A percentile compares a stretch with the other conserved stretches of the same genome.
These are phyloP conservation scores for Geotrichum klebahnii DNA, from an alignment of 1,139 yeast genomes.

Conservation along the genomic window DNA sequence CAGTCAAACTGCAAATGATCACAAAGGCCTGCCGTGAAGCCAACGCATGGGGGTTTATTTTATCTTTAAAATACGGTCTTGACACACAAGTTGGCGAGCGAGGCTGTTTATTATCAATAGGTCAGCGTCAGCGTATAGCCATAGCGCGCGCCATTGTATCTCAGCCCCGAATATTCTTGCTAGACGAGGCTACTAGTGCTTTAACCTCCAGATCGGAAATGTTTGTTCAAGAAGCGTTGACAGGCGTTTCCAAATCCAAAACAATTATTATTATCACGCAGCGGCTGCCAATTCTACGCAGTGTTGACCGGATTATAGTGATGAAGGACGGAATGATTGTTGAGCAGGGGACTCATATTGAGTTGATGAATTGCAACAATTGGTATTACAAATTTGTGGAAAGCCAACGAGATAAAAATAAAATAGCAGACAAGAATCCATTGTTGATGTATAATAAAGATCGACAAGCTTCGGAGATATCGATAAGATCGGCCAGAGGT, in stretches of 20 bases:
- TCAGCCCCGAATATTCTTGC: slow-evolving; percentile 57
- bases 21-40: slow-evolving; percentile 41
- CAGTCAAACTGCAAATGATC: slow-evolving; percentile 36
- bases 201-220: slow-evolving; percentile 64
- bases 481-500: slow-evolving; percentile 10
- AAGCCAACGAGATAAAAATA: slow-evolving; percentile 35
- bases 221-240: slow-evolving; percentile 48
- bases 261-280: slow-evolving; percentile 77
- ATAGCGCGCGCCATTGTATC: slow-evolving; percentile 75
- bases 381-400: slow-evolving; percentile 39
- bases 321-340: slow-evolving; percentile 43
- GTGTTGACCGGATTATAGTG: slow-evolving; percentile 45
- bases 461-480: slow-evolving; percentile 13
- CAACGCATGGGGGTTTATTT: slow-evolving; percentile 44
- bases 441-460: slow-evolving; percentile 19
- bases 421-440: slow-evolving; percentile 18
- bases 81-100: slow-evolving; percentile 58
- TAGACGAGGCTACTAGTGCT: slow-evolving; percentile 78
- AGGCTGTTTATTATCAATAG: slow-evolving; percentile 60
- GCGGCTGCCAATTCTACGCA: slow-evolving; percentile 65
- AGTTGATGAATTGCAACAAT: slow-evolving; percentile 37
- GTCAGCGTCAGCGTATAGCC: slow-evolving; percentile 87
- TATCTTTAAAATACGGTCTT: slow-evolving; percentile 41
- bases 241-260: slow-evolving; percentile 55
- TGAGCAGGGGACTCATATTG: slow-evolving; percentile 45